phyloP scores from a whole-genome alignment of 176 grass and related monocot species.

The Sorghum bicolor region DNA sequence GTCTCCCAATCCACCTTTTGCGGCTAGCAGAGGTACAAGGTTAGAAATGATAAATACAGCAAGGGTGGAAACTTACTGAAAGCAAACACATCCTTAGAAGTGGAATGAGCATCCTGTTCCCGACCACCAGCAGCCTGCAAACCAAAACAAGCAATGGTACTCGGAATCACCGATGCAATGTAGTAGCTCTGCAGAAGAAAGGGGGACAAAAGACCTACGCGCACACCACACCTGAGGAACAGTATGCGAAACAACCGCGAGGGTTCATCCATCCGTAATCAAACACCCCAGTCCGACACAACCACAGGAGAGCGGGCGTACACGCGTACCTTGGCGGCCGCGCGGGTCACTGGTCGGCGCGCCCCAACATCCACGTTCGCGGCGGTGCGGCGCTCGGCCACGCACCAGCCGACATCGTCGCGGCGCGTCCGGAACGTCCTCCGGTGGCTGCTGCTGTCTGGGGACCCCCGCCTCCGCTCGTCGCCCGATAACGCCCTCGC shows the following conservation, averaged over 20 bases:
- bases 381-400: background rate
- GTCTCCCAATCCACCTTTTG: background rate
- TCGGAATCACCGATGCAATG: background rate
- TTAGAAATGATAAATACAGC: background rate
- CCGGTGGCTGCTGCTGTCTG: background rate
- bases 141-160: background rate
- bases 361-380: background rate
- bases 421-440: background rate
- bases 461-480: background rate
- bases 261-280: background rate
- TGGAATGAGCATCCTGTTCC: background rate
- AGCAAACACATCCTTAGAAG: rapidly evolving
- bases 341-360: background rate
- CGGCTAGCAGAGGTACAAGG: background rate
- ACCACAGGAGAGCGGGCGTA: background rate
- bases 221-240: background rate
- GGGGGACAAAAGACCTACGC: background rate
- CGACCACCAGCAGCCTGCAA: background rate
- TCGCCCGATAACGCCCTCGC: background rate
- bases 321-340: background rate
- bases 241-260: background rate
- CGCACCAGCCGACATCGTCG: background rate
- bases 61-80: background rate
- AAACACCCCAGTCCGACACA: background rate
- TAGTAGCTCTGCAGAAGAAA: background rate